Evolutionary conservation across 805 yeast genomes (phyloP).

Genomic region (Metschnikowia chrysomelidarum): DNA sequence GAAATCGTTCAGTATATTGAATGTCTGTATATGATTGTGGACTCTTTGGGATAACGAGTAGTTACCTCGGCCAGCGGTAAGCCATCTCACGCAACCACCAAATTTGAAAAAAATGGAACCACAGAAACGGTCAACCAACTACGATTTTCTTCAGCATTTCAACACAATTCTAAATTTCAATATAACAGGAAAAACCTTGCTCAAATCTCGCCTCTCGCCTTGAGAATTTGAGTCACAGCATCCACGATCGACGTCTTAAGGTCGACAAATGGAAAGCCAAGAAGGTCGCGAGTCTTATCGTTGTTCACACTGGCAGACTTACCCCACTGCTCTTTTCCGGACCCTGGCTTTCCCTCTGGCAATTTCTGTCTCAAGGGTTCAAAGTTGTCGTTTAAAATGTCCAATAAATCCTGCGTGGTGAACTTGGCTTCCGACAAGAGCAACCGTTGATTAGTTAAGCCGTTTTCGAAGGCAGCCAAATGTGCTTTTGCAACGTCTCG

Average conservation of each 20-base stretch:
- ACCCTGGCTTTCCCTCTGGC: constrained; percentile 42
- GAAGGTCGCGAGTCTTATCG: constrained; percentile 31
- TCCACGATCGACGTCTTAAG: constrained; percentile 43
- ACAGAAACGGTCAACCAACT: too few relatives aligned
- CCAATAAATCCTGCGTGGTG: constrained; percentile 30
- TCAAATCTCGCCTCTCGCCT: constrained; percentile 6
- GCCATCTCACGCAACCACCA: too few relatives aligned
- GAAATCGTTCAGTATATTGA: too few relatives aligned
- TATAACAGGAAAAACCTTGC: not conserved
- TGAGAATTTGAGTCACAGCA: constrained; percentile 38
- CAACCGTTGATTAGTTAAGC: constrained; percentile 27
- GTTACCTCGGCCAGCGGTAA: too few relatives aligned
- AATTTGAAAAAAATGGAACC: too few relatives aligned
- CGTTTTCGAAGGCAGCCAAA: constrained; percentile 19
- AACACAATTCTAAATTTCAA: too few relatives aligned
- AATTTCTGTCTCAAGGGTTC: constrained; percentile 39
- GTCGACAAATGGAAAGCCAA: constrained; percentile 39
- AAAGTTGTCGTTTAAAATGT: constrained; percentile 38
- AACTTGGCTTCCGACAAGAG: constrained; percentile 25
- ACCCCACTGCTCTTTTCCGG: constrained; percentile 22
- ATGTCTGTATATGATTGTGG: too few relatives aligned
- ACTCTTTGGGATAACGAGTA: too few relatives aligned
- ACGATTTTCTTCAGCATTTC: too few relatives aligned
- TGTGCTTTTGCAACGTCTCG: constrained; percentile 23
- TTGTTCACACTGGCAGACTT: constrained; percentile 29